phyloP scores from a whole-genome alignment of 768 basidiomycete species.

The Mycena rebaudengoi region DNA sequence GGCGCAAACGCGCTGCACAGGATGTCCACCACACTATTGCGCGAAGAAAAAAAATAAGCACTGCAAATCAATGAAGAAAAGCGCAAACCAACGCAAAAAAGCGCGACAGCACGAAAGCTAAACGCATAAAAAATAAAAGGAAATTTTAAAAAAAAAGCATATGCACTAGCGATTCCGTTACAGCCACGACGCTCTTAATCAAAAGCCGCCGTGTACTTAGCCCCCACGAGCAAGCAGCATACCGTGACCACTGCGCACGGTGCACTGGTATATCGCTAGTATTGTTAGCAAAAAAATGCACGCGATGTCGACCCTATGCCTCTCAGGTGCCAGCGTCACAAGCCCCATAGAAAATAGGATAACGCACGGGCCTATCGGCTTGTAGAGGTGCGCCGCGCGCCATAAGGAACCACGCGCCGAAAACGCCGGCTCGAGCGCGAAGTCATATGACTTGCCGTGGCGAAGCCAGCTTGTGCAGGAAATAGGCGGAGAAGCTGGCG shows the following conservation, averaged over 20 bases:
- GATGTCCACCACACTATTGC: slow-evolving; percentile 30
- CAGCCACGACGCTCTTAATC: slow-evolving; percentile 28
- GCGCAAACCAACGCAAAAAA: not conserved
- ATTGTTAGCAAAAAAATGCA: slow-evolving; percentile 26
- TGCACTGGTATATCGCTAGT: slow-evolving; percentile 29
- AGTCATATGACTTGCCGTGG: slow-evolving; percentile 38
- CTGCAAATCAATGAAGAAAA: not conserved
- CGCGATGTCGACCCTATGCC: too few species aligned
- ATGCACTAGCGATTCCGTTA: slow-evolving; percentile 29
- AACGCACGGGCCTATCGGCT: slow-evolving; percentile 21
- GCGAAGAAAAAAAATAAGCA: too few species aligned
- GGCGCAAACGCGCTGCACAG: slow-evolving; percentile 28
- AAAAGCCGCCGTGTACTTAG: slow-evolving; percentile 21
- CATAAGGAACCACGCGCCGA: slow-evolving; percentile 31
- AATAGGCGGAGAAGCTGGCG: slow-evolving; percentile 36
- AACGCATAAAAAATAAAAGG: too few species aligned
- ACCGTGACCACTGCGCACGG: slow-evolving; percentile 30
- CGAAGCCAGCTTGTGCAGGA: slow-evolving; percentile 46
- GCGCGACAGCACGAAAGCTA: not conserved
- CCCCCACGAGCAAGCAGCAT: slow-evolving; percentile 28
- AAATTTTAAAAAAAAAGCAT: not conserved
- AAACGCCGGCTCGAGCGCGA: slow-evolving; percentile 33
- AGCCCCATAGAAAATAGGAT: slow-evolving; percentile 25
- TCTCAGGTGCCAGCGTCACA: slow-evolving; percentile 15
- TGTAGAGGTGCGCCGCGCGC: slow-evolving; percentile 25